These are phyloP conservation scores for Hypericum perforatum DNA, from an alignment of 345 rosid genomes.

Conservation along the genomic window DNA sequence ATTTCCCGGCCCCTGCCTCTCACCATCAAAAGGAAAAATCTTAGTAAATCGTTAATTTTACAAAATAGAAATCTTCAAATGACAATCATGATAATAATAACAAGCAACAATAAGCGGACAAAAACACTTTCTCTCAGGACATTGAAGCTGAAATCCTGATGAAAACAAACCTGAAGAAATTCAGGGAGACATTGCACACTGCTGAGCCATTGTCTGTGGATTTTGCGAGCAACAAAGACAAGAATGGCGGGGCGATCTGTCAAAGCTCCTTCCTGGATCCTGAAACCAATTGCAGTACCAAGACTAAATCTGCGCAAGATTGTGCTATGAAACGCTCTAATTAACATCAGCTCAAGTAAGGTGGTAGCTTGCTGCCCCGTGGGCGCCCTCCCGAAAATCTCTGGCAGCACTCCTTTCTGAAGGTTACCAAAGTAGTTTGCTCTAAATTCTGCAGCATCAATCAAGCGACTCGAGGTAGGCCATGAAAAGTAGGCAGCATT, in stretches of 20 bases:
- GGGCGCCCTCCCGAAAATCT: slow-evolving; percentile 58
- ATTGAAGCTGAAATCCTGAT: too few species aligned
- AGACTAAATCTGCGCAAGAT: slow-evolving; percentile 74
- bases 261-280: slow-evolving; percentile 63
- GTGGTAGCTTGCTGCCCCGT: slow-evolving; percentile 84
- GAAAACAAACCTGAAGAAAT: slow-evolving; percentile 58
- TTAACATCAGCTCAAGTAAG: slow-evolving; percentile 84
- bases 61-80: too few species aligned
- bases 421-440: slow-evolving; percentile 94
- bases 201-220: slow-evolving; percentile 87
- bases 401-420: slow-evolving; percentile 90
- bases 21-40: slow-evolving; percentile 10
- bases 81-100: too few species aligned
- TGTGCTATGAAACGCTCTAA: slow-evolving; percentile 94
- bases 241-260: slow-evolving; percentile 86
- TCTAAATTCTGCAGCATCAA: slow-evolving; percentile 79
- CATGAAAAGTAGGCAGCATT: slow-evolving; percentile 94
- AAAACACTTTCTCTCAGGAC: too few species aligned
- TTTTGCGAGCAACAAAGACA: slow-evolving; percentile 91
- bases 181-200: slow-evolving; percentile 72
- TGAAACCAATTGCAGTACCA: slow-evolving; percentile 90
- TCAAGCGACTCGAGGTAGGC: slow-evolving; percentile 79
- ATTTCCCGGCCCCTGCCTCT: slow-evolving; percentile 86
- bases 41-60: too few species aligned
- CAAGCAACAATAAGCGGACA: too few species aligned